These are phyloP conservation scores for Acrasis kona DNA, from an alignment of 78 protist species.

Conservation along the genomic window DNA sequence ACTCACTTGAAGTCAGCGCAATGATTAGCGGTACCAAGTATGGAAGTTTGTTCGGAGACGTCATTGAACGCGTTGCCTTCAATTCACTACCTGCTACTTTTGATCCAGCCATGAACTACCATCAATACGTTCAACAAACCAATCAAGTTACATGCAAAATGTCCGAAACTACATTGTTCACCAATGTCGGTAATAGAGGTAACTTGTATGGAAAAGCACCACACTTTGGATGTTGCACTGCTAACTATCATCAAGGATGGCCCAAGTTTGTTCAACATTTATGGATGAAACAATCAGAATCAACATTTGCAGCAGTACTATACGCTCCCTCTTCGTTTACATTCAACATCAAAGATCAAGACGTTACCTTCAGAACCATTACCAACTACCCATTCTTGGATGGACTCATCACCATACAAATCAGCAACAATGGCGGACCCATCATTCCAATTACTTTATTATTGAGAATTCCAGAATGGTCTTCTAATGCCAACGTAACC, in stretches of 20 bases:
- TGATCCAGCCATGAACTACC: conserved; percentile 12
- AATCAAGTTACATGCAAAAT: neutral
- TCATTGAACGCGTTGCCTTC: neutral
- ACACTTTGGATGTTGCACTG: conserved; percentile 43
- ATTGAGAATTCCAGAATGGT: conserved; percentile 31
- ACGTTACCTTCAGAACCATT: neutral
- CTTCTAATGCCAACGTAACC: neutral
- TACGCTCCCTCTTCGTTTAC: neutral
- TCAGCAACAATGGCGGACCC: neutral
- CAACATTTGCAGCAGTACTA: neutral
- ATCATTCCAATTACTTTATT: neutral
- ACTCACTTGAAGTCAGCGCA: conserved; percentile 6
- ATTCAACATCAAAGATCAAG: neutral
- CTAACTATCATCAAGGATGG: conserved; percentile 30
- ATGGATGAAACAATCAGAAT: neutral
- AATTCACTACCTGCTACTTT: conserved; percentile 11
- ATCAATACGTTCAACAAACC: conserved; percentile 12
- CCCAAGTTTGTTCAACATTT: conserved; percentile 1
- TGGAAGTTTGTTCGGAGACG: conserved; percentile 15
- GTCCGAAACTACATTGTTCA: neutral
- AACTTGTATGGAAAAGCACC: conserved; percentile 26
- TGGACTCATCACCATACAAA: neutral
- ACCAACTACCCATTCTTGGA: conserved; percentile 31
- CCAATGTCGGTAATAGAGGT: neutral
- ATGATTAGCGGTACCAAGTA: too few species aligned